A percentile compares a stretch with the other conserved stretches of the same genome.
These are phyloP conservation scores for Tolypocladium ovalisporum DNA, from an alignment of 2,329 filamentous ascomycete genomes.

Conservation along the genomic window DNA sequence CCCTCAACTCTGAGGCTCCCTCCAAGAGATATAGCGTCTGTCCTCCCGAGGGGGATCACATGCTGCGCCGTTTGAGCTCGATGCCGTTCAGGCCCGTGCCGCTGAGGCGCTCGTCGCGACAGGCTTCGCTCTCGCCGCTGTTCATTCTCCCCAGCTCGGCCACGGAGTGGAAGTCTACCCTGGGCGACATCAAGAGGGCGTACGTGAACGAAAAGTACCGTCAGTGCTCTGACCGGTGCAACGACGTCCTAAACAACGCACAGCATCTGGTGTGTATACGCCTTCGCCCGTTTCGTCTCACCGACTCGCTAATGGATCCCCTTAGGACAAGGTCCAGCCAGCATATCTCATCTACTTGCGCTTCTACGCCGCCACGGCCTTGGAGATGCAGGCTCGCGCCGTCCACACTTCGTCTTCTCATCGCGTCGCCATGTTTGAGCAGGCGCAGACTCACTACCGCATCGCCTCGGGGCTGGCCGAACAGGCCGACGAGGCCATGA, in stretches of 20 bases:
- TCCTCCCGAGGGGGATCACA: background rate
- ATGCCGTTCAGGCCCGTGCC: constrained; percentile 3
- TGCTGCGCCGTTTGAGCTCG: background rate
- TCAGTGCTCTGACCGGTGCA: constrained; percentile 40
- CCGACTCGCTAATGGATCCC: constrained; percentile 1
- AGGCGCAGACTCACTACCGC: constrained; percentile 41
- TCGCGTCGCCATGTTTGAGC: constrained; percentile 35
- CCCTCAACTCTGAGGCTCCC: constrained; percentile 10
- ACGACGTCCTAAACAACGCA: constrained; percentile 38
- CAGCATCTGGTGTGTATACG: constrained; percentile 29
- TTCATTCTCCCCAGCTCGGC: constrained; percentile 29
- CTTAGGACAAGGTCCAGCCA: constrained; percentile 32
- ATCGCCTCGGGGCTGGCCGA: constrained; percentile 35
- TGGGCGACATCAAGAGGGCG: constrained; percentile 43
- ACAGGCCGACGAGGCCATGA: constrained; percentile 30
- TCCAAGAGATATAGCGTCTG: constrained; percentile 1
- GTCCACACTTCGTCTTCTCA: constrained; percentile 33
- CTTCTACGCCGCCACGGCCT: constrained; percentile 50
- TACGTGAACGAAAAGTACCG: constrained; percentile 40
- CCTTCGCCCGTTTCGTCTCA: background rate
- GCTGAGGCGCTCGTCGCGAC: background rate
- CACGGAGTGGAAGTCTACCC: constrained; percentile 38
- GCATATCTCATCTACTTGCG: constrained; percentile 47
- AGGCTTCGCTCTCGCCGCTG: constrained; percentile 7
- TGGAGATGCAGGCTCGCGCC: constrained; percentile 43